These are phyloP conservation scores for Leccinum rimulosum DNA, from an alignment of 768 basidiomycete genomes.

Conservation along the genomic window DNA sequence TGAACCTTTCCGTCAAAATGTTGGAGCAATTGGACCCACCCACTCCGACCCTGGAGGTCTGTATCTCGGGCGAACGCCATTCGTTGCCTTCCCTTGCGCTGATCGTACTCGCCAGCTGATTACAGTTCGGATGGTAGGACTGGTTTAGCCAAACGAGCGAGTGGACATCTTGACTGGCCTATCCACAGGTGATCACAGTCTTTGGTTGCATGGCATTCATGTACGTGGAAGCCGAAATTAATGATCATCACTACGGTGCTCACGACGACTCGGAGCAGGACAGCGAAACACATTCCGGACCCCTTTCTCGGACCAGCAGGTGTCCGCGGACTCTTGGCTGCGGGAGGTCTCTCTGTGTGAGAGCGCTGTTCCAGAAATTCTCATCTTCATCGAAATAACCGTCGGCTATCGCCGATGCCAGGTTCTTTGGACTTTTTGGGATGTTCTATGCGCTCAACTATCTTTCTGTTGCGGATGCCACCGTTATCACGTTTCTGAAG, in stretches of 20 bases:
- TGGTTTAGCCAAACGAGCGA: neutral
- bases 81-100: neutral
- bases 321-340: conserved; percentile 53
- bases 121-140: conserved; percentile 55
- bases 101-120: conserved; percentile 40
- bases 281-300: conserved; percentile 45
- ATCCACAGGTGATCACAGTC: conserved; percentile 47
- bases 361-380: conserved; percentile 38
- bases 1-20: conserved; percentile 63
- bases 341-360: conserved; percentile 63
- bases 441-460: conserved; percentile 72
- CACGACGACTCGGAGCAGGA: conserved; percentile 28
- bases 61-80: conserved; percentile 8
- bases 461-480: conserved; percentile 75
- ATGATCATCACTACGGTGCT: conserved; percentile 44
- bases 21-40: conserved; percentile 57
- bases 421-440: conserved; percentile 77
- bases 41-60: conserved; percentile 55
- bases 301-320: conserved; percentile 70
- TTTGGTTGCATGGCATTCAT: conserved; percentile 53
- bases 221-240: conserved; percentile 26
- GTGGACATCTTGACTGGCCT: neutral
- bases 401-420: neutral
- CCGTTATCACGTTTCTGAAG: conserved; percentile 70
- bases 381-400: conserved; percentile 41